Percentiles rank a stretch among this genome's conserved stretches.
These are phyloP conservation scores for Sporothrix schenckii DNA, from an alignment of 2,329 filamentous ascomycete genomes.

Conservation along the genomic window DNA sequence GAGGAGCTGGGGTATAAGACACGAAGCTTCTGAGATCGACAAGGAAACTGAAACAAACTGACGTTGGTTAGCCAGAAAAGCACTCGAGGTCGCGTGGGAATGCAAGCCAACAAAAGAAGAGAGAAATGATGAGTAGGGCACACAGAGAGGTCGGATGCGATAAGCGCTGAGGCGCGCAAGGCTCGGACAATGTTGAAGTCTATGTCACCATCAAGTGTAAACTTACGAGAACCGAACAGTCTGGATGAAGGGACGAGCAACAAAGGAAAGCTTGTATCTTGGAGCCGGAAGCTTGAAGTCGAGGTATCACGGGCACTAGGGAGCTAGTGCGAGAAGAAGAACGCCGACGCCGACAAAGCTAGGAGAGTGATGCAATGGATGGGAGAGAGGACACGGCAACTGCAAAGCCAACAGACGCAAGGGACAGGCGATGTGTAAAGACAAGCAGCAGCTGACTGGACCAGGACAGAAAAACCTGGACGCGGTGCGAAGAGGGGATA, in stretches of 20 bases:
- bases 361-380: constrained; percentile 29
- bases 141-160: too few species aligned
- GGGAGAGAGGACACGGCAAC: neutral
- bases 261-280: constrained; percentile 16
- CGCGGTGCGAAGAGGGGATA: constrained; percentile 10
- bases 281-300: constrained; percentile 7
- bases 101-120: neutral
- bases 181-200: neutral
- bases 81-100: neutral
- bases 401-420: constrained; percentile 12
- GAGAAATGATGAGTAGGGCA: neutral
- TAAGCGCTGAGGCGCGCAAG: neutral
- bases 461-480: constrained; percentile 10
- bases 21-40: constrained; percentile 16
- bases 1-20: constrained; percentile 27
- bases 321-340: constrained; percentile 26
- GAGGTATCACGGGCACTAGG: constrained; percentile 30
- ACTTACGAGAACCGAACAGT: constrained; percentile 22
- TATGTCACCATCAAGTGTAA: neutral
- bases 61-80: constrained; percentile 6
- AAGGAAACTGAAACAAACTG: constrained; percentile 25
- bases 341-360: constrained; percentile 33
- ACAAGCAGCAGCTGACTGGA: constrained; percentile 3
- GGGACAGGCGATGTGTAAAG: neutral
- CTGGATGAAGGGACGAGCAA: constrained; percentile 9